A percentile compares a stretch with the other conserved stretches of the same genome.
Evolutionary conservation across 2,329 filamentous ascomycete species (phyloP).

Genomic region (Cordyceps cicadae): DNA sequence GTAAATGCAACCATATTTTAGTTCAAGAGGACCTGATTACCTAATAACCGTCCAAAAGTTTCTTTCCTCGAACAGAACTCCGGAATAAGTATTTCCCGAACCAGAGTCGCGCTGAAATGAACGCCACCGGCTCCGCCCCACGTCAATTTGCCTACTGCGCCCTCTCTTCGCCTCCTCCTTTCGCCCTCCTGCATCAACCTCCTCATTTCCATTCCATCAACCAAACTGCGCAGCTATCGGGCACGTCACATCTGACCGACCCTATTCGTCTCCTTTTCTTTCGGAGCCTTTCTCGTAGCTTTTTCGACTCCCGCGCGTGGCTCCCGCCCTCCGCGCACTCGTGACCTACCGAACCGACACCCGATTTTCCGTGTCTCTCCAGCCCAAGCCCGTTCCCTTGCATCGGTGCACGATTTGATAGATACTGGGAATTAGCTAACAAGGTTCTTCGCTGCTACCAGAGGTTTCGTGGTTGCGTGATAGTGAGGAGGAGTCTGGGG

Average conservation of each 20-base stretch:
- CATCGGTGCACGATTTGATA: conserved; percentile 4
- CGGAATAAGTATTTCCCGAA: not conserved
- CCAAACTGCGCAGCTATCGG: not conserved
- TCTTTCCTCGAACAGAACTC: not conserved
- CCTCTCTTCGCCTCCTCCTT: not conserved
- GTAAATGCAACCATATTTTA: too few species aligned
- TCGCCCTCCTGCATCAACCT: not conserved
- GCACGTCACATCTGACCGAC: not conserved
- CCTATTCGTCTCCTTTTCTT: not conserved
- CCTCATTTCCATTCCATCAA: not conserved
- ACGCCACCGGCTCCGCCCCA: not conserved
- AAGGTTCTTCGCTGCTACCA: conserved; percentile 5
- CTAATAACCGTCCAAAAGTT: too few species aligned
- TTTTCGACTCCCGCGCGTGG: not conserved
- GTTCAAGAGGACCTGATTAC: too few species aligned
- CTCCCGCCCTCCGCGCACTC: not conserved
- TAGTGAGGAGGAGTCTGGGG: conserved; percentile 27
- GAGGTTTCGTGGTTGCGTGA: conserved; percentile 7
- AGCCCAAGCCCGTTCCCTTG: not conserved
- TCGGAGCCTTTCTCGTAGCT: not conserved
- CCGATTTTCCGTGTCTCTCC: not conserved
- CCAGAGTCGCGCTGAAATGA: not conserved
- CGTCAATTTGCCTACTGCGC: not conserved
- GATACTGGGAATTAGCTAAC: conserved; percentile 10
- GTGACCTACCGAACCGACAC: not conserved